Base-by-base conservation (phyloP, 306 rosid species). In the Fagus sylvatica region DNA sequence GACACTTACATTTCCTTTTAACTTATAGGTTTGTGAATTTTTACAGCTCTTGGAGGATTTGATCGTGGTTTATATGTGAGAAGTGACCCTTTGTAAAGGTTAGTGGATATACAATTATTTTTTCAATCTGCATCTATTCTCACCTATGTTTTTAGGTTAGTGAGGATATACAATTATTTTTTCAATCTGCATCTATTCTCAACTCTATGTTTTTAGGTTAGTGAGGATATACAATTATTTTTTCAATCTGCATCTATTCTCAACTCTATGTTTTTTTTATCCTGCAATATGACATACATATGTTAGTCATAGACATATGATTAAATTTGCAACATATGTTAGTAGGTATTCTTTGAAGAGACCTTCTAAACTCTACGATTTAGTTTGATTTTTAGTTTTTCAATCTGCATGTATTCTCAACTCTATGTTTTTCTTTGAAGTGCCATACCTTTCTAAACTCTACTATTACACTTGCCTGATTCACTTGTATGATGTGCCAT, bases 21-120 rank as follows among this genome's bases (percentile, higher is more conserved):
- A 48, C 30, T 39, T 72, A 36, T 33, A 53, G 54, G n/a, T n/a
- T 54, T 69, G 74, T 28, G 15, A 22, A 39, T 75, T 70, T 82
- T 79, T 86, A 76, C 96, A 93, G 97, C 90, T 65, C 91, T 95
- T 42, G 97, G 96, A 69, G 97, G 97, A 72, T 93, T 88, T 73
- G 87, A 10, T 71, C 93, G 87, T 48, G 97, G 93, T 71, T 76
- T 95, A 76, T 95, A 93, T 84, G 96, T 19, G 99, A 95, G 90
- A 93, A 93, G 81, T 92, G 99, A 37, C 78, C 90, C 78, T 82
- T 89, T 82, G 79, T 84, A 56, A 89, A 89, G 90, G 92, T 86
- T 30, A 55, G 46, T n/a, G n/a, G n/a, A n/a, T n/a, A n/a, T n/a
- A n/a, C n/a, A n/a, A n/a, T n/a, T n/a, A n/a, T n/a, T n/a, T n/a